A percentile compares a stretch with the other conserved stretches of the same genome.
Evolutionary conservation across 306 rosid species (phyloP).

Genomic region (Corylus avellana): DNA sequence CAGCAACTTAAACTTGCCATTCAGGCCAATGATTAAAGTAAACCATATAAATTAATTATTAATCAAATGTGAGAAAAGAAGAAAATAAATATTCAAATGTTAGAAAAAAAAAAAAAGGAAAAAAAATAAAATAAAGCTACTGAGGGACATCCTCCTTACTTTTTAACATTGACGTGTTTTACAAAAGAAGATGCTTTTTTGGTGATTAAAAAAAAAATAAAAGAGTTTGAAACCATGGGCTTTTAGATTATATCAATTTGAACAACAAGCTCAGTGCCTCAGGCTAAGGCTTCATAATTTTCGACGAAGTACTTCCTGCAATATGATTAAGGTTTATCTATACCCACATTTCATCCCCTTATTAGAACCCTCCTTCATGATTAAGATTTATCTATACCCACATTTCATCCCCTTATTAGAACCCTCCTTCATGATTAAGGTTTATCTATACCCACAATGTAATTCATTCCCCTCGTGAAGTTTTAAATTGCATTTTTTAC

Average conservation of each 20-base stretch:
- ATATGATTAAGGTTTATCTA: neutral
- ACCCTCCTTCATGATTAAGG: too few species aligned
- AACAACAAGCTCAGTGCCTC: neutral
- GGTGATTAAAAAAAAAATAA: too few species aligned
- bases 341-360: neutral
- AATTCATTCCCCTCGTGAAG: too few species aligned
- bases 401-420: too few species aligned
- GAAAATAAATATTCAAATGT: neutral
- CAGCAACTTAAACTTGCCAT: constrained; percentile 1
- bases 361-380: too few species aligned
- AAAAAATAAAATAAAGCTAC: too few species aligned
- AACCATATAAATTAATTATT: neutral
- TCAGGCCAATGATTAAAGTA: neutral
- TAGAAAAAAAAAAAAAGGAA: too few species aligned
- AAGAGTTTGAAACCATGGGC: neutral
- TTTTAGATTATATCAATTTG: neutral
- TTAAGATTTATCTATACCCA: neutral
- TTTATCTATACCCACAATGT: too few species aligned
- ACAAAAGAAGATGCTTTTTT: too few species aligned
- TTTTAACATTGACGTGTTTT: too few species aligned
- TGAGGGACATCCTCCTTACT: too few species aligned
- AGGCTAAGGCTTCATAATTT: neutral
- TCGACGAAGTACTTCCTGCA: neutral
- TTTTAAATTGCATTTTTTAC: too few species aligned
- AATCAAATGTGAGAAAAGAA: neutral